Conservation (phyloP, 768 basidiomycete genomes). For the Tephrocybe sp. region DNA sequence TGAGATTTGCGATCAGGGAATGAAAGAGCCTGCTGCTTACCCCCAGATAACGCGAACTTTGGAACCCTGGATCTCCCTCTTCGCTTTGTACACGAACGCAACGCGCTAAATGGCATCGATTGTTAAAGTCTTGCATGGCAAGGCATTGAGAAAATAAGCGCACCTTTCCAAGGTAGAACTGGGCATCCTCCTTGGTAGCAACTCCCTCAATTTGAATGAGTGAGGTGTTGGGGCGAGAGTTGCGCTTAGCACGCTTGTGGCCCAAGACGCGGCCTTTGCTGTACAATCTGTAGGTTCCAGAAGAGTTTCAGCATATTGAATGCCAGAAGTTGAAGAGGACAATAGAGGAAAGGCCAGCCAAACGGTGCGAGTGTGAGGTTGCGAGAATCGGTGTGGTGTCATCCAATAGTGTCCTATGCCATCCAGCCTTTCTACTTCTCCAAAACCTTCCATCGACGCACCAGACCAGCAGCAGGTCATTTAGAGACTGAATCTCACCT, state of each 20-base stretch:
- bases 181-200: slow-evolving; percentile 86
- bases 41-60: slow-evolving; percentile 99
- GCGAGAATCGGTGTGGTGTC: slow-evolving; percentile 12
- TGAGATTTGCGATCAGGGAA: not conserved
- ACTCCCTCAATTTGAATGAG: slow-evolving; percentile 98
- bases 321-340: not conserved
- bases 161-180: slow-evolving; percentile 99
- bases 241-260: slow-evolving; percentile 98
- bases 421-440: slow-evolving; percentile 43
- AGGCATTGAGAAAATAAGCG: slow-evolving; percentile 18
- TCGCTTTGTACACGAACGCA: slow-evolving; percentile 97
- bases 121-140: not conserved
- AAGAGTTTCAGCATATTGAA: slow-evolving; percentile 15
- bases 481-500: slow-evolving; percentile 51
- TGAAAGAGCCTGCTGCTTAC: slow-evolving; percentile 43
- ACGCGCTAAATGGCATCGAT: slow-evolving; percentile 60
- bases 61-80: slow-evolving; percentile 90
- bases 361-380: not conserved
- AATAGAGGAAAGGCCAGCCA: slow-evolving; percentile 1
- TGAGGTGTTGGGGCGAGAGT: slow-evolving; percentile 93
- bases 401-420: slow-evolving; percentile 22
- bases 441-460: slow-evolving; percentile 12
- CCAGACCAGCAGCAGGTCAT: slow-evolving; percentile 17
- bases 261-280: slow-evolving; percentile 94
- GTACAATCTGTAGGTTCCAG: slow-evolving; percentile 68